Evolutionary conservation across 441 rosid species (phyloP).

Genomic region (Biscutella laevigata): DNA sequence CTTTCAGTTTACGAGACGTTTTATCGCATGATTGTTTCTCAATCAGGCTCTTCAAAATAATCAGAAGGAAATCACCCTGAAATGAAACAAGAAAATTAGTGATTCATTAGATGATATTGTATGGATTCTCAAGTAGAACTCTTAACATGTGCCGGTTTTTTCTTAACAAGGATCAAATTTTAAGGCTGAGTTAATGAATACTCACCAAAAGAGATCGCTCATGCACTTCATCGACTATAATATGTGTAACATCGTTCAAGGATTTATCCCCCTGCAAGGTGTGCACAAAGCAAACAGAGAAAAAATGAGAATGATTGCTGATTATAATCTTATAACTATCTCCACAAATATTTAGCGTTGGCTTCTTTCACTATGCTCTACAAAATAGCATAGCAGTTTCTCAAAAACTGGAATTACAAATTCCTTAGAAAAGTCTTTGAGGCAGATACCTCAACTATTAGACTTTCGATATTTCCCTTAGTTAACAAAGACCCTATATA

Average conservation of each 20-base stretch:
- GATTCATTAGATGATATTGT: not conserved
- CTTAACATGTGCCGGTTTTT: not conserved
- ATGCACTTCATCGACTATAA: conserved; percentile 94
- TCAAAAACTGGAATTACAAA: conserved; percentile 2
- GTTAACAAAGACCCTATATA: not conserved
- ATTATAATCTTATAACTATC: not conserved
- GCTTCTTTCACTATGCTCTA: not conserved
- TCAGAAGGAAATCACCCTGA: conserved; percentile 94
- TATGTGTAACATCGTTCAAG: conserved; percentile 72
- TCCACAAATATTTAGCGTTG: not conserved
- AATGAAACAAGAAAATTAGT: not conserved
- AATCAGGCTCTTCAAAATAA: conserved; percentile 79
- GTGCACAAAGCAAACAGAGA: conserved; percentile 13
- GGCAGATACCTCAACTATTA: not conserved
- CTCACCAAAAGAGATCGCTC: conserved; percentile 90
- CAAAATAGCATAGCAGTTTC: not conserved
- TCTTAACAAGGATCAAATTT: not conserved
- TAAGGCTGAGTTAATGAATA: conserved; percentile 9
- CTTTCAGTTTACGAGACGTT: conserved; percentile 50
- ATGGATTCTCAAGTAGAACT: not conserved
- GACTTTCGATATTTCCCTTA: not conserved
- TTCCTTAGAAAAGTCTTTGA: not conserved
- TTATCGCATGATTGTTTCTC: conserved; percentile 62
- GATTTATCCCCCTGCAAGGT: conserved; percentile 61
- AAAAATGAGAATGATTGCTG: not conserved